Conservation (phyloP, 1,139 yeast species). For the Suhomyces terraborum region DNA sequence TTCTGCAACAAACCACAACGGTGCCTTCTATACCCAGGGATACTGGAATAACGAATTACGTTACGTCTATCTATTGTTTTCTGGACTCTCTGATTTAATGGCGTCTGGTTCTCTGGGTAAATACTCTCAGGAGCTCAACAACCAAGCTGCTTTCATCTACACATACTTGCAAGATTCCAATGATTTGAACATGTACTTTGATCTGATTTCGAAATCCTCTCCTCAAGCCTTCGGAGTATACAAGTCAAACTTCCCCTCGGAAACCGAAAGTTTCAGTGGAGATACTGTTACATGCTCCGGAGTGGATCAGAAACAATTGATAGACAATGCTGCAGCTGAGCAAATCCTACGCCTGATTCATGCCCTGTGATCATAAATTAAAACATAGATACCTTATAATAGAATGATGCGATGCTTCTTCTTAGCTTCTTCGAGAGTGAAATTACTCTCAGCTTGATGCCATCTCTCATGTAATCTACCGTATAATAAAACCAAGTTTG, state of each 20-base stretch:
- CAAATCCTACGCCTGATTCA: conserved; percentile 16
- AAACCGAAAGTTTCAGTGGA: conserved; percentile 9
- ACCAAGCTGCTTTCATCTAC: conserved; percentile 27
- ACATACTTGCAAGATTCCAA: conserved; percentile 27
- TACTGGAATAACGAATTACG: conserved; percentile 19
- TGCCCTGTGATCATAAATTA: conserved; percentile 8
- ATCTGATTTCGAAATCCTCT: conserved; percentile 18
- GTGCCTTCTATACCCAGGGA: conserved; percentile 18
- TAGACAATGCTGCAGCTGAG: conserved; percentile 22
- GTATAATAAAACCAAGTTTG: conserved; percentile 21
- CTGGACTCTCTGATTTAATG: conserved; percentile 18
- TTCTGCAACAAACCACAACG: conserved; percentile 17
- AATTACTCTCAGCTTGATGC: conserved; percentile 23
- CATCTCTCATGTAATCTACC: conserved; percentile 24
- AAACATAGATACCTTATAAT: conserved; percentile 7
- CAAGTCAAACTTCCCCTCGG: conserved; percentile 13
- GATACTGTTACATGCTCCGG: conserved; percentile 4
- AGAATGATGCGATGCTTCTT: conserved; percentile 21
- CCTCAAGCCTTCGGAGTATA: conserved; percentile 7
- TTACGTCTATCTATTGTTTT: conserved; percentile 18
- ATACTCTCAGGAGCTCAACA: conserved; percentile 18
- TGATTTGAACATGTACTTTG: conserved; percentile 21
- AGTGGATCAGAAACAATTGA: conserved; percentile 14
- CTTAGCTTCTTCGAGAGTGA: conserved; percentile 22
- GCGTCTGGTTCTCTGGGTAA: conserved; percentile 10